Base-by-base conservation (phyloP, 2,329 filamentous ascomycete species). In the Calonectria pauciramosa region DNA sequence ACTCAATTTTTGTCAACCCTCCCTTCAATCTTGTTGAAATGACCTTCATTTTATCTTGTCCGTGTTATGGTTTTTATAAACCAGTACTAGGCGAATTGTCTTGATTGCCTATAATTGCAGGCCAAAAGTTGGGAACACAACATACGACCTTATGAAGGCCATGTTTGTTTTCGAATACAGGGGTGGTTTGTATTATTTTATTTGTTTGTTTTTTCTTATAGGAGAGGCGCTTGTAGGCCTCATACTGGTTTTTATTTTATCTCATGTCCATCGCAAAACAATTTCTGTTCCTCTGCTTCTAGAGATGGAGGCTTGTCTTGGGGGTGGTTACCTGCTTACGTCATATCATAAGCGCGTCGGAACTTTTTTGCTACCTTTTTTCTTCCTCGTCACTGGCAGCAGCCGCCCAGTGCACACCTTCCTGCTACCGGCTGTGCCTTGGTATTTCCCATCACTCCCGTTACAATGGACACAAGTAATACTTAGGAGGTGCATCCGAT, bases 271-370 rank as follows among this genome's bases (percentile, higher is more conserved):
- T 41, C 16, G 38, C 18, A 20, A 18, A 41, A 41, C 16, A 41
- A 16, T 41, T 41, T 41, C 38, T 20, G 38, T 6, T 20, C 20
- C 38, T 20, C 4, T 20, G 38, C 5, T 41, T 8, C 38, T 18
- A 16, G 16, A 41, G 16, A 41, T 41, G 38, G 38, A 41, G 41
- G 41, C 18, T 3, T 23, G 44, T 47, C 10, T 47, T 47, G 20
- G 41, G 18, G 38, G 41, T 32, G 1, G 32, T 36, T 54, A 18
- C 13, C 47, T 68, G 73, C 73, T 75, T 75, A 75, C 70, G 73
- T 75, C 73, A 75, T 72, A 41, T 75, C 73, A 75, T 72, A 41
- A 49, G 36, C 23, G n/a, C 34, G 23, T 10, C 34, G 20, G 30
- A 20, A 18, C 26, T 11, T 20, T 6, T 13, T 54, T 23, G n/a